Base-by-base conservation (phyloP, 139 green algal genomes). In the Micromonas commoda region DNA sequence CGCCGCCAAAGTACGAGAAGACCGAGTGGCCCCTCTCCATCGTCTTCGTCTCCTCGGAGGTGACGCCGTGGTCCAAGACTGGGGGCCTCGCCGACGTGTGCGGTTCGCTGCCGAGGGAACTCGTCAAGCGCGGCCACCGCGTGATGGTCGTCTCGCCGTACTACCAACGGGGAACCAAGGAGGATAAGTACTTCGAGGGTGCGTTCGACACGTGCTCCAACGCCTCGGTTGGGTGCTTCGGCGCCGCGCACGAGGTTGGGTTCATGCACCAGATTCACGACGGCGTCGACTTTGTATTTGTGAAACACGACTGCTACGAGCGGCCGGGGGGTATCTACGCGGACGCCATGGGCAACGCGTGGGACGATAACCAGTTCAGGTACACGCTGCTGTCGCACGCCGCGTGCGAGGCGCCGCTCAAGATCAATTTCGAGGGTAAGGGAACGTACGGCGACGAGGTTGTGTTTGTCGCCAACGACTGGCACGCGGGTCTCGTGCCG, bases 381-480 rank as follows among this genome's bases (percentile, higher is more conserved):
- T 94, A 90, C 67, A 77, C 86, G 0, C 81, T 96, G 51, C 87
- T 97, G 51, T 88, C 73, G 77, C 71, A 93, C 79, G 92, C 91
- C 0, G 91, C 89, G 5, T 88, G 86, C 64, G 91, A 97, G 81
- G 92, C 90, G 0, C 84, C 91, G 0, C 87, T 96, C 34, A 88
- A 93, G 84, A 92, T 92, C 68, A 83, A 93, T n/a, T 91, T 93
- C 21, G 31, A 51, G 24, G 82, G 76, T 20, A 82, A 26, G 37
- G 81, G 26, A 61, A 86, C 32, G 19, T 94, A 93, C 73, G 92
- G 92, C 5, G 85, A 97, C 64, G 77, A 89, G 31, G 76, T 88
- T 26, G 69, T 93, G n/a, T 97, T 96, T 77, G 71, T 96, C 21
- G 91, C 90, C 76, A 97, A 96, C 74, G 92, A 97, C 85, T 97